Base-by-base conservation (phyloP, 345 rosid genomes). In the Euphorbia peplus region DNA sequence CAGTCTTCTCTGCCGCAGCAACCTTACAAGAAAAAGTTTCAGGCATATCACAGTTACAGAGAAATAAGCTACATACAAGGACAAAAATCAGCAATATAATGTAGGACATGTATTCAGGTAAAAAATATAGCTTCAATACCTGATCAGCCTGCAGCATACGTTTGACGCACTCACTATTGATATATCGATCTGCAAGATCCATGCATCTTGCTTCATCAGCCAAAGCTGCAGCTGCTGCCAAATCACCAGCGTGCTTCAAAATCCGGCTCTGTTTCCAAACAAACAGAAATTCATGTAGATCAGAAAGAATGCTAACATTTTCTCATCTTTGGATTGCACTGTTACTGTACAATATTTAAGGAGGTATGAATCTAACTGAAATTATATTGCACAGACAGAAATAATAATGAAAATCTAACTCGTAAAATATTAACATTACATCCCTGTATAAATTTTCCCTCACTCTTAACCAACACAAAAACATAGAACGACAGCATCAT, bases 161-260 rank as follows among this genome's bases (percentile, higher is more conserved):
- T 88, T 92, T 95, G 67, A 92, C 96, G 60, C 95, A 88, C 86
- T 90, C 95, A 81, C 99, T 95, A 72, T 95, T 95, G 61, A 92
- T 77, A 64, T 90, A 95, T 44, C 98, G 88, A 70, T 95, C 99
- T 11, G 98, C 97, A 71, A 95, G 86, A 84, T 95, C 99, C 99
- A 95, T 95, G 77, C 97, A 86, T 78, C 99, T 81, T 76, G 99
- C 98, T 87, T 95, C 99, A 85, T 95, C 99, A 11, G 98, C 98
- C 80, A 95, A 88, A 63, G 95, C 85, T 44, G 98, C 92, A 44
- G 98, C 97, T 30, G 95, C 95, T 51, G 81, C 75, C 79, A 87
- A 75, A 80, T 95, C 99, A 71, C 98, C 99, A 48, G 91, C 98
- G 80, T 92, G 99, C 88, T 95, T 95, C 91, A 92, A 57, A 75